These are phyloP conservation scores for Globisporangium camurandrum DNA, from an alignment of 352 stramenopile genomes.

Conservation along the genomic window DNA sequence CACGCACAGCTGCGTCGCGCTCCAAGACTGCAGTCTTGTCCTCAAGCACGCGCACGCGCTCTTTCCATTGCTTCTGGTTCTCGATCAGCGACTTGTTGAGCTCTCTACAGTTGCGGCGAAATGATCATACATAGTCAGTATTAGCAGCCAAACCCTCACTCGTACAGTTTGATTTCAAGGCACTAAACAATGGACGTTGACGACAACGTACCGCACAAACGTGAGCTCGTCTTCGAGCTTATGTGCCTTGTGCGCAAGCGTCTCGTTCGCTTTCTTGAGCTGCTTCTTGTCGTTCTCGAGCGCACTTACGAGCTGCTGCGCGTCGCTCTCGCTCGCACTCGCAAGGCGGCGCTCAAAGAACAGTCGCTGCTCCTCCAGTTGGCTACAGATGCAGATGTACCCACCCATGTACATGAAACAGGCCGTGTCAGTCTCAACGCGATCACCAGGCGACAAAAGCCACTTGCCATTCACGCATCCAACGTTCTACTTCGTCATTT, in stretches of 20 bases:
- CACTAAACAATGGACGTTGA: background rate
- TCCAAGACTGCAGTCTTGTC: conserved; percentile 56
- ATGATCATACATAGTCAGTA: too few species aligned
- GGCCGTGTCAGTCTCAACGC: background rate
- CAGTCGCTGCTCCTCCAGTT: conserved; percentile 93
- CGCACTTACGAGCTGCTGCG: conserved; percentile 36
- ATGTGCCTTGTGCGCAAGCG: conserved; percentile 48
- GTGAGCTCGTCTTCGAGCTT: conserved; percentile 79
- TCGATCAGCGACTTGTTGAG: conserved; percentile 85
- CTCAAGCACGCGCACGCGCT: conserved; percentile 60
- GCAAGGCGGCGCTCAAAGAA: conserved; percentile 87
- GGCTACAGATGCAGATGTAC: conserved; percentile 23
- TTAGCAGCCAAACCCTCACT: too few species aligned
- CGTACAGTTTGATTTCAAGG: background rate
- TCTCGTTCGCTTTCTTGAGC: conserved; percentile 67
- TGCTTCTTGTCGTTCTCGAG: conserved; percentile 78
- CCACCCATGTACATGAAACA: background rate
- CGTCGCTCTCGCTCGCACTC: conserved; percentile 50
- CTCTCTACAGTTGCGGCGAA: too few species aligned
- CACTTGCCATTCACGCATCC: too few species aligned
- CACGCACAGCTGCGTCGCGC: conserved; percentile 43
- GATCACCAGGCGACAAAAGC: too few species aligned
- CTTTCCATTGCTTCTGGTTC: conserved; percentile 86
- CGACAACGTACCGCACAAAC: conserved; percentile 54
- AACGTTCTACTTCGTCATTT: too few species aligned